A percentile compares a stretch with the other conserved stretches of the same genome.
Evolutionary conservation across 495 filamentous ascomycete genomes (phyloP).

Genomic region (Glonium stellatum): DNA sequence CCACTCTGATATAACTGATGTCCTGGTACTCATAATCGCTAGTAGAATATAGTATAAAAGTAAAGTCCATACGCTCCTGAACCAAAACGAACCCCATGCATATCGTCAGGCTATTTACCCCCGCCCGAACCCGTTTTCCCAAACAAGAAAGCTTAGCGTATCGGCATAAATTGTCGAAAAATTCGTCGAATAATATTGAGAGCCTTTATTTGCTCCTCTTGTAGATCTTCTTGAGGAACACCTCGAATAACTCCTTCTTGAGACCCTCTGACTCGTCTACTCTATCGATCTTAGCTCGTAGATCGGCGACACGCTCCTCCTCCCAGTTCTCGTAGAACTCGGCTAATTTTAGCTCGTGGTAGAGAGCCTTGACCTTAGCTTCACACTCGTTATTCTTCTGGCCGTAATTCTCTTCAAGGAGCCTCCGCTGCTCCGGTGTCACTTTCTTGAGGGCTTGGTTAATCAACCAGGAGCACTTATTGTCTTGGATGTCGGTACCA

Average conservation of each 20-base stretch:
- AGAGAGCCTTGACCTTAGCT: constrained; percentile 78
- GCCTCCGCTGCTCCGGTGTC: constrained; percentile 70
- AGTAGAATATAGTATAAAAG: too few species aligned
- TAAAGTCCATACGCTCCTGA: too few species aligned
- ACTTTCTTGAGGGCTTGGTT: constrained; percentile 81
- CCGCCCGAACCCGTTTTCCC: too few species aligned
- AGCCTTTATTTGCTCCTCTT: constrained; percentile 74
- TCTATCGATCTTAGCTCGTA: constrained; percentile 64
- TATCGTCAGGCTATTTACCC: too few species aligned
- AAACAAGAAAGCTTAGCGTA: too few species aligned
- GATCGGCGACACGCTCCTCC: constrained; percentile 68
- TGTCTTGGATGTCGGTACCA: constrained; percentile 96
- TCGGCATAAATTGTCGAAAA: neutral
- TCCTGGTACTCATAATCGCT: too few species aligned
- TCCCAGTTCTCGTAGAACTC: constrained; percentile 80
- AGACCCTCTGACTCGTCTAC: constrained; percentile 80
- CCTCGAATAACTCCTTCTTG: constrained; percentile 82
- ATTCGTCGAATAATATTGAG: neutral
- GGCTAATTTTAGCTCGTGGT: constrained; percentile 74
- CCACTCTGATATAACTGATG: too few species aligned
- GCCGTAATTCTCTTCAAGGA: constrained; percentile 81
- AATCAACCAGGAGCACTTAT: constrained; percentile 97
- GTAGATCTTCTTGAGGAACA: constrained; percentile 93
- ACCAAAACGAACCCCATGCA: too few species aligned
- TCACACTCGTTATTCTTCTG: constrained; percentile 76